Evolutionary conservation across 306 rosid species (phyloP).

Genomic region (Carpinus fangiana): DNA sequence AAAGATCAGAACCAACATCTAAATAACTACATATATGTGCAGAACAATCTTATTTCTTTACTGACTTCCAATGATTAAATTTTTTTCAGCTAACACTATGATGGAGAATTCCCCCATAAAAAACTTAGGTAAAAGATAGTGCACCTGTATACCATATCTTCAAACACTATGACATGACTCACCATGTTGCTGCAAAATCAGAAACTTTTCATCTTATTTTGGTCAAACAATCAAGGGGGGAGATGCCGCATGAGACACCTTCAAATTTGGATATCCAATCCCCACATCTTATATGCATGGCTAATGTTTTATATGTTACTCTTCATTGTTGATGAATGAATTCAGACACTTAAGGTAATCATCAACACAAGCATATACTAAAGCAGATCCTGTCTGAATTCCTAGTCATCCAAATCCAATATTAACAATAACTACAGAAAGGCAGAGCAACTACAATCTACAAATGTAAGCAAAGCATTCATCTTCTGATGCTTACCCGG

Average conservation of each 20-base stretch:
- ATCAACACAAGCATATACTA: not conserved
- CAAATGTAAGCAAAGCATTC: constrained; percentile 23
- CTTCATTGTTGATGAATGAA: not conserved
- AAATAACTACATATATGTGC: no score
- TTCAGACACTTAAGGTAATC: not conserved
- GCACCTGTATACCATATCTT: no score
- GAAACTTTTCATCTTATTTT: not conserved
- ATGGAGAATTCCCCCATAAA: no score
- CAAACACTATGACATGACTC: not conserved
- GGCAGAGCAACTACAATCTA: not conserved
- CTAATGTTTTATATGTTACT: not conserved
- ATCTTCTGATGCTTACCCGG: constrained; percentile 56
- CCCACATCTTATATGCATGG: not conserved
- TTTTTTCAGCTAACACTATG: no score
- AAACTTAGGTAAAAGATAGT: no score
- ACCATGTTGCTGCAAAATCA: not conserved
- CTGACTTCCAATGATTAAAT: no score
- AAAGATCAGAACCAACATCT: no score
- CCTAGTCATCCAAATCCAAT: constrained; percentile 16
- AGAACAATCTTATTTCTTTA: no score
- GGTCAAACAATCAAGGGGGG: not conserved
- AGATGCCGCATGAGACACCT: not conserved
- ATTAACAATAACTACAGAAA: not conserved
- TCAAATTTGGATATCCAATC: not conserved
- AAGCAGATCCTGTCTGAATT: constrained; percentile 1